A percentile compares a stretch with the other conserved stretches of the same genome.
phyloP scores from a whole-genome alignment of 1,284 basidiomycete genomes.

The Sporisorium sorghi region DNA sequence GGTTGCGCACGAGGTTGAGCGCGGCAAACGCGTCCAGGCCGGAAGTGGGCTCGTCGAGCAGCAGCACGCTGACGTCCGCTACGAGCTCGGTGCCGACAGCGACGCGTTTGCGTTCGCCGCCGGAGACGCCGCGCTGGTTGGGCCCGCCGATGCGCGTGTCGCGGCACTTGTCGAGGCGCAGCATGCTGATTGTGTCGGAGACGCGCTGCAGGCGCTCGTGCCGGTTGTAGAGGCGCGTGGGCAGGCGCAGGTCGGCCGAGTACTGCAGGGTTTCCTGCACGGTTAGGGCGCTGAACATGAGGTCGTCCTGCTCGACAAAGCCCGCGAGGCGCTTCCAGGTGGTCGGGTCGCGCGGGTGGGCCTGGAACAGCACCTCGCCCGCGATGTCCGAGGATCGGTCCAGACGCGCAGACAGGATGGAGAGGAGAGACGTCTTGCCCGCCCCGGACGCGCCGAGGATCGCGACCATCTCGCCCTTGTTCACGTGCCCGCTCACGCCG shows the following conservation, averaged over 20 bases:
- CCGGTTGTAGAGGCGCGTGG: conserved; percentile 8
- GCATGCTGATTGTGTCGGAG: conserved; percentile 52
- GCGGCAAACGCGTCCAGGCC: conserved; percentile 63
- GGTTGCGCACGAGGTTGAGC: conserved; percentile 63
- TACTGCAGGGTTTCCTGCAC: conserved; percentile 69
- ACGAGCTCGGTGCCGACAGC: conserved; percentile 69
- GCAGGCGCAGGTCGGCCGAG: conserved; percentile 63
- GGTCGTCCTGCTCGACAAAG: conserved; percentile 71
- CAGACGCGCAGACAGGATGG: conserved; percentile 68
- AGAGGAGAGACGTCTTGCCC: conserved; percentile 70
- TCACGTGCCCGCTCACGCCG: conserved; percentile 47
- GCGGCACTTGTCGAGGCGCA: conserved; percentile 64
- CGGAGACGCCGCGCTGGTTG: conserved; percentile 70
- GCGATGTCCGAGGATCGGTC: too few species aligned
- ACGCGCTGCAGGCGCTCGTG: conserved; percentile 45
- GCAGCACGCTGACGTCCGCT: conserved; percentile 68
- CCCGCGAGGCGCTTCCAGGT: conserved; percentile 39
- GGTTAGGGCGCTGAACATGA: conserved; percentile 70
- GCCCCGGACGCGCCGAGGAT: conserved; percentile 69
- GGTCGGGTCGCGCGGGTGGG: conserved; percentile 56
- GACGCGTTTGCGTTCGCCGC: conserved; percentile 70
- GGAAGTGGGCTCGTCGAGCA: conserved; percentile 71
- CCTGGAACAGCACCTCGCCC: too few species aligned
- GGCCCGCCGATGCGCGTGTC: conserved; percentile 70
- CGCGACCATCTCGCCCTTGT: conserved; percentile 43